Conservation (phyloP, 2,329 filamentous ascomycete genomes). For the Escovopsis sp. region DNA sequence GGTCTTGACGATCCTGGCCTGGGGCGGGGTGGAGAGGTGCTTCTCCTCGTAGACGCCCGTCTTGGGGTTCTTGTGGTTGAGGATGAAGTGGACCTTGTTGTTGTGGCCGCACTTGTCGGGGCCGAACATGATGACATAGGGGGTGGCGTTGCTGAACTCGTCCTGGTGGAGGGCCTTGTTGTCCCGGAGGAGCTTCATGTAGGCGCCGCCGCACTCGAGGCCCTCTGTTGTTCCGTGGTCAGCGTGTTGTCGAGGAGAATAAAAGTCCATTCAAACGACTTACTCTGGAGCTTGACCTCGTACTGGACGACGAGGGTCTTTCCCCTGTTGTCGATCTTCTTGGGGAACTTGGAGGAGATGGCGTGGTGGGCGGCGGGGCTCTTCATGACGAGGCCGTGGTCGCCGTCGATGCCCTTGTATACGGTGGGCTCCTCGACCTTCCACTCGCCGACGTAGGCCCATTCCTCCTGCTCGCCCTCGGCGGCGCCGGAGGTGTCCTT, state of each 20-base stretch:
- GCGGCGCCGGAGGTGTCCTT: constrained; percentile 65
- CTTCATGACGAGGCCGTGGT: constrained; percentile 97
- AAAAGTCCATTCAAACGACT: constrained; percentile 16
- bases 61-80: constrained; percentile 99
- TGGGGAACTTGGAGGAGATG: constrained; percentile 96
- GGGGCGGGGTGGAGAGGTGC: constrained; percentile 74
- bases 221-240: constrained; percentile 48
- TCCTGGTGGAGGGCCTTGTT: constrained; percentile 94
- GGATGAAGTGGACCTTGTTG: constrained; percentile 98
- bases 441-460: constrained; percentile 97
- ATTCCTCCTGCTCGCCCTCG: constrained; percentile 63
- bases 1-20: constrained; percentile 80
- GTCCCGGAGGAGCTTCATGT: constrained; percentile 96
- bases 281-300: constrained; percentile 97
- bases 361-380: constrained; percentile 96
- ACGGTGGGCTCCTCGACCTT: constrained; percentile 84
- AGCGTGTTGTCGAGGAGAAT: not conserved
- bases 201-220: constrained; percentile 94
- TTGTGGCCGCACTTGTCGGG: constrained; percentile 98
- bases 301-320: constrained; percentile 97
- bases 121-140: constrained; percentile 99
- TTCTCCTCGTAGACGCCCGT: constrained; percentile 99
- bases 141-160: constrained; percentile 94
- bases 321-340: constrained; percentile 92
- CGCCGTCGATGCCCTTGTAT: constrained; percentile 83